A percentile compares a stretch with the other conserved stretches of the same genome.
phyloP scores from a whole-genome alignment of 2,329 filamentous ascomycete species.

The Colletotrichum graminicola region DNA sequence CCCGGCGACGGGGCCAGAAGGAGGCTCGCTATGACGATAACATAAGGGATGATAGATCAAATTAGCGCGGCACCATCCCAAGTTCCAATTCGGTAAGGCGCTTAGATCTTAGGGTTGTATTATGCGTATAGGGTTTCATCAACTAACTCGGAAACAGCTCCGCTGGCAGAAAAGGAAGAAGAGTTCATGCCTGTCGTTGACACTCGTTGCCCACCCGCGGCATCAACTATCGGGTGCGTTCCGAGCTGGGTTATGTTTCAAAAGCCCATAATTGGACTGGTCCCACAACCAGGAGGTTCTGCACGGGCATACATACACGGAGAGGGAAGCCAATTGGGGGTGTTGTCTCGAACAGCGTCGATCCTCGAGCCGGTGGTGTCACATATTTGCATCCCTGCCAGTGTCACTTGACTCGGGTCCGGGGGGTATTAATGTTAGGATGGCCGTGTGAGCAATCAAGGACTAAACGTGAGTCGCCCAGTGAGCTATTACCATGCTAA shows the following conservation, averaged over 20 bases:
- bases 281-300: constrained; percentile 27
- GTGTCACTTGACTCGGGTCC: constrained; percentile 29
- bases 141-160: constrained; percentile 36
- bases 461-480: neutral
- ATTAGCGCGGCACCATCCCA: constrained; percentile 35
- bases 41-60: constrained; percentile 20
- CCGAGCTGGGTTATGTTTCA: constrained; percentile 38
- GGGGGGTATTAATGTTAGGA: neutral
- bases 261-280: constrained; percentile 22
- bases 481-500: neutral
- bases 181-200: constrained; percentile 31
- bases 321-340: neutral
- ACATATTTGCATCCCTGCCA: constrained; percentile 38
- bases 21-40: constrained; percentile 6
- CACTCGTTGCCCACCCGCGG: constrained; percentile 24
- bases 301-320: neutral
- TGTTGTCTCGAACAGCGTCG: constrained; percentile 23
- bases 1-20: constrained; percentile 12
- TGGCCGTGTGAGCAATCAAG: constrained; percentile 5
- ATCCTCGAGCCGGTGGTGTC: constrained; percentile 31
- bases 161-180: constrained; percentile 16
- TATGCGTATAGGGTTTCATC: constrained; percentile 39
- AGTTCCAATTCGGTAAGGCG: constrained; percentile 30
- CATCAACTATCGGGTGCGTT: constrained; percentile 35
- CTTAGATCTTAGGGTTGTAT: constrained; percentile 8